These are phyloP conservation scores for Macrotyloma uniflorum DNA, from an alignment of 306 rosid species.

Conservation along the genomic window DNA sequence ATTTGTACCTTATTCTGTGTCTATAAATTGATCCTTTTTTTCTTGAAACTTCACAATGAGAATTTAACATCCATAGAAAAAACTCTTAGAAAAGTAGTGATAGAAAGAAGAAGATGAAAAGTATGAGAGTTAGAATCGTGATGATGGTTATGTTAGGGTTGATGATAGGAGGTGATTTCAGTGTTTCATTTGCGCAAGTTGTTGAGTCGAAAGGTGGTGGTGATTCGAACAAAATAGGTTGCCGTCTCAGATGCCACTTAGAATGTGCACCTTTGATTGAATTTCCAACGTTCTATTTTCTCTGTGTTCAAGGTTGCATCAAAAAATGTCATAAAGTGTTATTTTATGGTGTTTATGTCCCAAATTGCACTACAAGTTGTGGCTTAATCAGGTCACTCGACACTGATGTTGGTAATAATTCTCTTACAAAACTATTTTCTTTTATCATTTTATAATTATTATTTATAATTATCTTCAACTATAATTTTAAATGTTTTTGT, in stretches of 20 bases:
- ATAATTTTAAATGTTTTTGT: not conserved
- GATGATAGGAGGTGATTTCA: not conserved
- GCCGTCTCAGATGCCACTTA: not conserved
- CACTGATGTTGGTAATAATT: not conserved
- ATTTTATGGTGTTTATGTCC: too few species aligned
- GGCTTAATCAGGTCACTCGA: not conserved
- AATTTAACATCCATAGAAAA: too few species aligned
- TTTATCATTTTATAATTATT: not conserved
- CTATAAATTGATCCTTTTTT: not conserved
- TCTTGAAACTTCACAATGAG: not conserved
- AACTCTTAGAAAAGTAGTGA: not conserved
- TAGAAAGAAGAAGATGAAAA: not conserved
- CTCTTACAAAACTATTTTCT: not conserved
- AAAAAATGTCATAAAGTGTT: not conserved
- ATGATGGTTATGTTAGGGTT: not conserved
- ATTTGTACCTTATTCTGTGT: too few species aligned
- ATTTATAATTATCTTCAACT: not conserved
- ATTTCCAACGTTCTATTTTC: rapidly evolving
- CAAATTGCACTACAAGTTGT: not conserved
- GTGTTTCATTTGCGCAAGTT: not conserved
- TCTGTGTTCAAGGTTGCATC: not conserved
- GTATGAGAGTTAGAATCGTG: not conserved
- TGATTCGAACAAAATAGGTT: rapidly evolving
- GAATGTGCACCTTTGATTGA: not conserved
- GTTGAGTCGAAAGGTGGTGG: too few species aligned